Percentiles rank a stretch among this genome's conserved stretches.
Evolutionary conservation across 2,329 filamentous ascomycete species (phyloP).

Genomic region (Penicillium brevicompactum): DNA sequence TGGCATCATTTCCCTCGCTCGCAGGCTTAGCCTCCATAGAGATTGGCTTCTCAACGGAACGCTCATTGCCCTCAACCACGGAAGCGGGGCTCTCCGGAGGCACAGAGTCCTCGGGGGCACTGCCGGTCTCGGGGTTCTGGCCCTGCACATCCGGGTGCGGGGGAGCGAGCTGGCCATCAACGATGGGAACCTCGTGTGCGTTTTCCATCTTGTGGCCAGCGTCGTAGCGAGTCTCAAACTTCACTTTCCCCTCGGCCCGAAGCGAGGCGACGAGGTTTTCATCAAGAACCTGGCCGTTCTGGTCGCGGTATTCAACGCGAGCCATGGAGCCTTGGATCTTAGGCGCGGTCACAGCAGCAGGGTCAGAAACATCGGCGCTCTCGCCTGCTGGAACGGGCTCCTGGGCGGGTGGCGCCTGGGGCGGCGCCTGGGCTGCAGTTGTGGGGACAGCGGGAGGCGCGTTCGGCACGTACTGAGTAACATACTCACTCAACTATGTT

Average conservation of each 20-base stretch:
- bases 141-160: constrained; percentile 61
- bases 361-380: constrained; percentile 20
- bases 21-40: constrained; percentile 48
- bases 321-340: constrained; percentile 65
- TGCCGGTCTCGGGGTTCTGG: constrained; percentile 58
- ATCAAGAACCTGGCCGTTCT: constrained; percentile 85
- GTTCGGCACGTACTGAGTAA: constrained; percentile 31
- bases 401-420: constrained; percentile 18
- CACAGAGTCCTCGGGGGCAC: constrained; percentile 39
- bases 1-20: constrained; percentile 52
- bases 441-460: constrained; percentile 25
- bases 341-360: constrained; percentile 23
- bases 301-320: constrained; percentile 90
- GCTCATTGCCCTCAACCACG: constrained; percentile 38
- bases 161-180: constrained; percentile 48
- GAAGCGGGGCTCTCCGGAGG: constrained; percentile 44
- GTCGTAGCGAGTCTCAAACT: constrained; percentile 94
- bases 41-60: constrained; percentile 37
- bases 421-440: constrained; percentile 21
- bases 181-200: constrained; percentile 70
- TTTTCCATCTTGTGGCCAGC: constrained; percentile 79
- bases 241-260: constrained; percentile 76
- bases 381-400: constrained; percentile 19
- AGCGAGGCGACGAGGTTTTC: constrained; percentile 80
- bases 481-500: constrained; percentile 43